phyloP scores from a whole-genome alignment of 2,329 filamentous ascomycete genomes.

The Trichoderma afroharzianum region DNA sequence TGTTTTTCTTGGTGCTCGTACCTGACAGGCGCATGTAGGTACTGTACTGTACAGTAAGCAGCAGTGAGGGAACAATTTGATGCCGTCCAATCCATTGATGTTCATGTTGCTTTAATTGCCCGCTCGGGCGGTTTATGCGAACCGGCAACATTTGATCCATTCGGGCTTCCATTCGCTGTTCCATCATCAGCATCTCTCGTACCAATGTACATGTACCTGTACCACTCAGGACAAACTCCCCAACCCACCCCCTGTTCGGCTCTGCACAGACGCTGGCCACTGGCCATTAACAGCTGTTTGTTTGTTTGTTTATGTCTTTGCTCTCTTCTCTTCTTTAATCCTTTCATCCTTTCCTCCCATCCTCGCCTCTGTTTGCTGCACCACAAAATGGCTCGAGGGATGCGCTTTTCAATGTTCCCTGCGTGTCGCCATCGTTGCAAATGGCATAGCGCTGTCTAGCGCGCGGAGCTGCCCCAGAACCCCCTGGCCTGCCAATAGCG shows the following conservation, averaged over 20 bases:
- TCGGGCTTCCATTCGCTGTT: background rate
- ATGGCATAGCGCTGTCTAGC: conserved; percentile 14
- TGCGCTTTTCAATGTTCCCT: background rate
- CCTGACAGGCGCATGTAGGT: no score
- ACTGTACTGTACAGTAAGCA: no score
- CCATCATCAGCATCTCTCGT: background rate
- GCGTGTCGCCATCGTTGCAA: conserved; percentile 11
- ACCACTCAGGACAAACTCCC: no score
- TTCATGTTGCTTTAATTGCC: background rate
- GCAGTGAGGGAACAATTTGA: background rate
- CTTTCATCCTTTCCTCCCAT: background rate
- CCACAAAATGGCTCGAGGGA: background rate
- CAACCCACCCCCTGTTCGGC: background rate
- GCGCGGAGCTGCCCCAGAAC: conserved; percentile 2
- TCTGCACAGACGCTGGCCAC: background rate
- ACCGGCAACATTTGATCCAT: background rate
- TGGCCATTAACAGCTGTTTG: no score
- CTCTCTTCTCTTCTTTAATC: background rate
- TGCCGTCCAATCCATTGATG: background rate
- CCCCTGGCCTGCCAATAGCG: conserved; percentile 15
- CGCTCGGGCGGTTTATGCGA: background rate
- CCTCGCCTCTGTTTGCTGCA: background rate
- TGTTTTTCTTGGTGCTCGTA: background rate
- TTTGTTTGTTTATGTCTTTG: background rate
- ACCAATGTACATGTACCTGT: background rate